phyloP scores from a whole-genome alignment of 148 eudicot species.

The Rhododendron ferrugineum region DNA sequence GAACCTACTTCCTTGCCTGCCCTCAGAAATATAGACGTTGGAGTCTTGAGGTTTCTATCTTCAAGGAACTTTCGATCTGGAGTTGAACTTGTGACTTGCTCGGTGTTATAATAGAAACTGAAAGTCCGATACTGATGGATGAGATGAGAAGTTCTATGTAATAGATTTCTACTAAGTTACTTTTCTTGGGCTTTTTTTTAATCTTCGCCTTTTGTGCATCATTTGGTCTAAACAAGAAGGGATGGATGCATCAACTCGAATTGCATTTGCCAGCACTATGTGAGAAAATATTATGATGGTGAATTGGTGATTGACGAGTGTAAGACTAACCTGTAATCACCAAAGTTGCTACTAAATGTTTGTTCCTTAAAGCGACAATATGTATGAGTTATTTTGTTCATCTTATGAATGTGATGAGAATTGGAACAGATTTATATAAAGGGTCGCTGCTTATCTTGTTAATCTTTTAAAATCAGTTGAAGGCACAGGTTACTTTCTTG shows the following conservation, averaged over 20 bases:
- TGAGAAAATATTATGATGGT: neutral
- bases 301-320: neutral
- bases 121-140: neutral
- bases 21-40: neutral
- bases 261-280: neutral
- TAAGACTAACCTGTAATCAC: neutral
- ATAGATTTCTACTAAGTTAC: too few relatives aligned
- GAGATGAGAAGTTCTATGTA: neutral
- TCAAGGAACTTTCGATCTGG: neutral
- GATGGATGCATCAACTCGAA: neutral
- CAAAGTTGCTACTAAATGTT: neutral
- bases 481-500: neutral
- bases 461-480: neutral
- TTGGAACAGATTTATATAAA: neutral
- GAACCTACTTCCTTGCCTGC: neutral
- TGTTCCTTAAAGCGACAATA: neutral
- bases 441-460: neutral
- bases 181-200: neutral
- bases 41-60: neutral
- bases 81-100: neutral
- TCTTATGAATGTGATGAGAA: neutral
- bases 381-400: neutral
- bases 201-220: neutral
- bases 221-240: neutral
- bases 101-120: neutral